These are phyloP conservation scores for Mortierella hygrophila DNA, from an alignment of 192 early-diverging fungal genomes.

Conservation along the genomic window DNA sequence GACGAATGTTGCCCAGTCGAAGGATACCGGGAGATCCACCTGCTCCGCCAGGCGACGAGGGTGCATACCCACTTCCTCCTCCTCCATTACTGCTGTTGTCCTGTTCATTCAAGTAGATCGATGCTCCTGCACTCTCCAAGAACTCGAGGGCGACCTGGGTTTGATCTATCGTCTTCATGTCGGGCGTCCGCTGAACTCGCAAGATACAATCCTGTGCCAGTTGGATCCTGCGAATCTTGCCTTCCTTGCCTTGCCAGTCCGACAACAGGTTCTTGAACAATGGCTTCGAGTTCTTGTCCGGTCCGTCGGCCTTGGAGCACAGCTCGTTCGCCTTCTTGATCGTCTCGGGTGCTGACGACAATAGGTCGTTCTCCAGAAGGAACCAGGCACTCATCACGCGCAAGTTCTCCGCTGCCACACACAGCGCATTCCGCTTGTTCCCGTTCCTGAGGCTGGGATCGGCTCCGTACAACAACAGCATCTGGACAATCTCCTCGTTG, in stretches of 20 bases:
- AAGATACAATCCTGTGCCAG: conserved; percentile 50
- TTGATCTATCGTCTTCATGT: conserved; percentile 56
- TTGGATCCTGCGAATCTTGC: conserved; percentile 44
- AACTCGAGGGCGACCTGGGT: conserved; percentile 47
- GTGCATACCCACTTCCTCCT: neutral
- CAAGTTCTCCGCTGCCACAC: conserved; percentile 49
- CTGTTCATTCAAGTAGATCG: conserved; percentile 26
- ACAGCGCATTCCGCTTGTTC: conserved; percentile 45
- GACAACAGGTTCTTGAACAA: conserved; percentile 58
- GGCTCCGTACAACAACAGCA: conserved; percentile 53
- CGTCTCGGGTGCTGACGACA: conserved; percentile 49
- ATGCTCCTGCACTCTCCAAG: conserved; percentile 39
- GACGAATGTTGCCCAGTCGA: conserved; percentile 9
- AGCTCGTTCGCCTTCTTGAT: conserved; percentile 54
- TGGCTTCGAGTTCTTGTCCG: conserved; percentile 54
- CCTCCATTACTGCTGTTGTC: conserved; percentile 19
- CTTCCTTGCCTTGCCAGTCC: conserved; percentile 57
- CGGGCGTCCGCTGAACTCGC: conserved; percentile 45
- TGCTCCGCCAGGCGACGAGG: neutral
- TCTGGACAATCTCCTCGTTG: conserved; percentile 52
- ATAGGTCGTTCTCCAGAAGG: conserved; percentile 53
- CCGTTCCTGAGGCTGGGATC: conserved; percentile 48
- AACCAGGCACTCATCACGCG: conserved; percentile 57
- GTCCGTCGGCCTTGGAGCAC: conserved; percentile 51
- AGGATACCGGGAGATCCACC: conserved; percentile 19